Evolutionary conservation across 2,329 filamentous ascomycete genomes (phyloP).

Genomic region (Metarhizium guizhouense): DNA sequence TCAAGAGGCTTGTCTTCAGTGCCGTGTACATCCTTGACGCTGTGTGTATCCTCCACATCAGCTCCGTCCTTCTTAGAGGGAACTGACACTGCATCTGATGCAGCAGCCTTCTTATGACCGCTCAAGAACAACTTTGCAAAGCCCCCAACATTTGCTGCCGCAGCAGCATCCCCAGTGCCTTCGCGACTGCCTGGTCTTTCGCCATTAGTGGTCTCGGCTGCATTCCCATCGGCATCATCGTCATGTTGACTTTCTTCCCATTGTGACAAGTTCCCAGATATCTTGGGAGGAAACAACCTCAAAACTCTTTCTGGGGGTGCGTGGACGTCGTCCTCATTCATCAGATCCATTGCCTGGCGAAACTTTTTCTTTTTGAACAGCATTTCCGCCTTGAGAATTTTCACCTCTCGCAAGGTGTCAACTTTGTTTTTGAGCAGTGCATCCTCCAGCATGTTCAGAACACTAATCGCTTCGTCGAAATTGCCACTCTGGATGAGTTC

Average conservation of each 20-base stretch:
- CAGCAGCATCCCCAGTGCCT: constrained; percentile 14
- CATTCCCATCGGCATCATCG: constrained; percentile 34
- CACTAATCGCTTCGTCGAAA: constrained; percentile 86
- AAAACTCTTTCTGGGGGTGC: constrained; percentile 87
- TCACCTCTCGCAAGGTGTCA: constrained; percentile 72
- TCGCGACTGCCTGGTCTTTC: constrained; percentile 19
- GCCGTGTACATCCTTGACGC: constrained; percentile 31
- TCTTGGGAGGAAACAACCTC: constrained; percentile 69
- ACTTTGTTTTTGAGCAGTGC: constrained; percentile 78
- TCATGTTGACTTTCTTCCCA: constrained; percentile 30
- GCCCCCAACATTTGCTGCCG: constrained; percentile 31
- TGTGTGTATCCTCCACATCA: constrained; percentile 47
- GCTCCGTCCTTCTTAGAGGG: constrained; percentile 46
- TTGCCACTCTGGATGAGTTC: constrained; percentile 64
- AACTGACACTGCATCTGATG: constrained; percentile 50
- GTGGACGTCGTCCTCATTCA: constrained; percentile 72
- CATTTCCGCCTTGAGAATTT: constrained; percentile 81
- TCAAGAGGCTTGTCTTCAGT: constrained; percentile 48
- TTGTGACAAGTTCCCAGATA: constrained; percentile 71
- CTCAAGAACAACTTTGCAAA: constrained; percentile 48
- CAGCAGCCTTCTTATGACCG: constrained; percentile 34
- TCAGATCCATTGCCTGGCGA: constrained; percentile 77
- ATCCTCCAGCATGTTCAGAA: constrained; percentile 85
- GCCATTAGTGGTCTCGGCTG: constrained; percentile 18
- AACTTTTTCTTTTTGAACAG: constrained; percentile 80